Evolutionary conservation across 164 flowering plant species (phyloP), one percentile per base, ranked within the genome.

Genomic region (Nelumbo lutea): DNA sequence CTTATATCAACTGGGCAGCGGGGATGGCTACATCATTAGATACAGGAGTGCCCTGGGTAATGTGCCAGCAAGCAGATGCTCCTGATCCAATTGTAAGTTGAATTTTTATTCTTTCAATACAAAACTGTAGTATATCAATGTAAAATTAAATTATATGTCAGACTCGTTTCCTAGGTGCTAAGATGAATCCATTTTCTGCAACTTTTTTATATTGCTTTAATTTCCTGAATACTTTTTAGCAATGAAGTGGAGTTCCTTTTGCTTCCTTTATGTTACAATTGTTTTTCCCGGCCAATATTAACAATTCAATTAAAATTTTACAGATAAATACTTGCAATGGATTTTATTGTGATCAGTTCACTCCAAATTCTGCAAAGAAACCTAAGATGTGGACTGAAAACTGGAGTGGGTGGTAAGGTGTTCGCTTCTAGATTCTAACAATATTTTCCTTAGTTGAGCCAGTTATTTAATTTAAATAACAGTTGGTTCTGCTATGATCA

Each of bases 361-460:
- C 85, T 40, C 97, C 96, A 47, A 93, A 90, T 67, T 88, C 99
- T 67, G 73, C 75, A 48, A 80, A 78, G 52, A 88, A 83, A 73
- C 99, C 99, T 10, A 96, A 88, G 83, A 82, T 96, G 84, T 96
- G 98, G 98, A 96, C 99, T 65, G 99, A 96, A 81, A 93, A 91
- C 74, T 96, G 97, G 96, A 93, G 70, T 77, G 99, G 98, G 74
- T 96, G 99, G 99, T 92, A 81, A 75, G 78, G 13, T 63, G 60
- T 63, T 75, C 68, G 65, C 59, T 70, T 67, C 15, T 67, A 48
- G n/a, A 15, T 51, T 2, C 40, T 50, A 41, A 11, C 1, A 41
- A 41, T 15, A 45, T 27, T 4, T 27, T 10, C 38, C 45, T 27
- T 47, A 13, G 38, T 45, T 65, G 14, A 48, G n/a, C 1, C 46